These are phyloP conservation scores for Colletotrichum lentis DNA, from an alignment of 2,329 filamentous ascomycete genomes.

Conservation along the genomic window DNA sequence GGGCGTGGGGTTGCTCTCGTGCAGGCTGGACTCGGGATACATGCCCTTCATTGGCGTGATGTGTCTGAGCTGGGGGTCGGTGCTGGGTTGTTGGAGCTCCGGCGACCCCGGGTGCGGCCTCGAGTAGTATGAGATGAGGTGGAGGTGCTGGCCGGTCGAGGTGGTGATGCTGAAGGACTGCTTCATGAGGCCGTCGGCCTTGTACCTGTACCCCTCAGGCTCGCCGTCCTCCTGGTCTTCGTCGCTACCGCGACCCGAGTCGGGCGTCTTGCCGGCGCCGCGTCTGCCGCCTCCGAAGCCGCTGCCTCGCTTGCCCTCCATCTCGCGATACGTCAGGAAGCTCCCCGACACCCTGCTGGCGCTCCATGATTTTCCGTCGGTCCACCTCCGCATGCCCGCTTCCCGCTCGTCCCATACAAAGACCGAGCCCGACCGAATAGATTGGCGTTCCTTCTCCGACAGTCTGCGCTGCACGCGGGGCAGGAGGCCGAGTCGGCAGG, in stretches of 20 bases:
- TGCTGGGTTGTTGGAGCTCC: conserved; percentile 81
- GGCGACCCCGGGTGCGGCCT: conserved; percentile 76
- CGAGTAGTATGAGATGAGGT: conserved; percentile 97
- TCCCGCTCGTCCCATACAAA: conserved; percentile 99
- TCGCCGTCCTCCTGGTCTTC: conserved; percentile 86
- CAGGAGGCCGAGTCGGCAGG: conserved; percentile 86
- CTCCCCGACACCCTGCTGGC: conserved; percentile 96
- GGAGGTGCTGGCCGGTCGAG: conserved; percentile 84
- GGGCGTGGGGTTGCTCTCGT: conserved; percentile 81
- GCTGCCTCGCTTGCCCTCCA: conserved; percentile 96
- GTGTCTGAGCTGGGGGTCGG: conserved; percentile 79
- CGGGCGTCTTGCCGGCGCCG: conserved; percentile 78
- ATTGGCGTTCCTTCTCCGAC: conserved; percentile 96
- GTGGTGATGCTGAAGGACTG: conserved; percentile 99
- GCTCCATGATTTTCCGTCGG: conserved; percentile 98
- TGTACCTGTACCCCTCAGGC: conserved; percentile 91
- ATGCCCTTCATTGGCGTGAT: conserved; percentile 92
- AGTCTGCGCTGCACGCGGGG: conserved; percentile 91
- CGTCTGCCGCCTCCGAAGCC: conserved; percentile 69
- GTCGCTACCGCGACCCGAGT: conserved; percentile 81
- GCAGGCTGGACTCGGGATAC: conserved; percentile 95
- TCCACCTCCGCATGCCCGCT: conserved; percentile 98
- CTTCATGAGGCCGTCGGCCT: conserved; percentile 97
- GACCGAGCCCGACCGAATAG: conserved; percentile 94
- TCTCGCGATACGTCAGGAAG: conserved; percentile 96